Evolutionary conservation across 164 flowering plant genomes (phyloP), one percentile per base, ranked within the genome.

Genomic region (Buxus sempervirens): DNA sequence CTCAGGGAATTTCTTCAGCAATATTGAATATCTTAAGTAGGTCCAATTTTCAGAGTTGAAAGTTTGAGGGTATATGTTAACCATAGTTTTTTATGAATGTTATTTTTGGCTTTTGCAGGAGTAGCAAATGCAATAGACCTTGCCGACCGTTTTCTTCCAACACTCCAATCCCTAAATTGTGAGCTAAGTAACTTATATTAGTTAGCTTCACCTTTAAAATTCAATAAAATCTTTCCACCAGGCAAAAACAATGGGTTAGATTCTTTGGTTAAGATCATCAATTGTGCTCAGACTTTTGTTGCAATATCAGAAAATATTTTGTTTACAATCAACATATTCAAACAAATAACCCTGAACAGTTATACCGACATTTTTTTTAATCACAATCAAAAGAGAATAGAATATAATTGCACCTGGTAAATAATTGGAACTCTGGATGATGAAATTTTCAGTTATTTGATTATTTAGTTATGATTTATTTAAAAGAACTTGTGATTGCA

Each of bases 81-180:
- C 38, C 61, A 58, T 26, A 25, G 45, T 25, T 51, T 14, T 57
- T 59, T 13, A 38, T 62, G 54, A 41, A 62, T 15, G 49, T 68
- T 10, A 20, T 53, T 62, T 64, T 56, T 73, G 12, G n/a, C 26
- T 45, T 67, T 76, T 73, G 63, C 89, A 96, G 99, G 99, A 63
- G 76, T 96, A 41, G 96, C 99, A 63, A 96, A 96, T 87, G 91
- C 99, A 24, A 88, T 93, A 59, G 99, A 96, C 75, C 80, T 96
- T 48, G 97, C 99, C 1, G 96, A 93, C 73, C 92, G 98, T 19
- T 93, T 96, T 82, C 93, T 96, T 73, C 96, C 99, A 55, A 88
- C 82, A 74, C 93, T 96, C 20, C 87, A 87, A 66, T 82, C 99
- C 25, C 75, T 93, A 72, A 93, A 87, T 79, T 96, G 99, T 96